Base-by-base conservation (phyloP, 495 filamentous ascomycete genomes). In the Collariella sp. region DNA sequence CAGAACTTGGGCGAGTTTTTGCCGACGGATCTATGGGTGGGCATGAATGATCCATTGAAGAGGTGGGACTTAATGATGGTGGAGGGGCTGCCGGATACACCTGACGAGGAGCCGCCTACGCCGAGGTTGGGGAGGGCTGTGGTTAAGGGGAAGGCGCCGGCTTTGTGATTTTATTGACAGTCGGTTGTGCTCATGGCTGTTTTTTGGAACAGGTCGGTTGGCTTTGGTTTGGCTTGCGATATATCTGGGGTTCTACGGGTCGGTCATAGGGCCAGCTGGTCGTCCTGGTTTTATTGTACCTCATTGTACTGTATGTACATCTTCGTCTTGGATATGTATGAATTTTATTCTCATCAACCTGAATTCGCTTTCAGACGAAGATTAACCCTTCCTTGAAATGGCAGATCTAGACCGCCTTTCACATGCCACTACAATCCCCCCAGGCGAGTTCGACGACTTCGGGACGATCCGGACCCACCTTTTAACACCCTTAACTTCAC, bases 1-100 rank as follows among this genome's bases (percentile, higher is more conserved):
- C 72, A 81, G 7, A 88, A 95, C 54, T 81, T 91, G 18, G 90
- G 89, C 2, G 87, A 95, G 55, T 93, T 81, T 62, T 67, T 98
- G 18, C 93, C 93, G 0, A 81, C 83, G 2, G 94, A 96, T 62
- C 82, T 98, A 38, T 98, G 91, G 93, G 83, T 84, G 0, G 87
- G 85, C 7, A 76, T 77, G 70, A 67, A 71, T 33, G 65, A 65
- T 18, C 67, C 68, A 9, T 62, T 70, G 26, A 54, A 42, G 45
- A 65, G 66, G 47, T 77, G 72, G 72, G 70, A 74, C 36, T 54
- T 76, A n/a, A 65, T 73, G 9, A 62, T 70, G 1, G 57, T 70
- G 3, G 47, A 58, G n/a, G 68, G 65, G 18, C 40, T 12, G 24
- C 31, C 45, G 1, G 51, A 48, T 43, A 38, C 15, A 18, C 56